A percentile compares a stretch with the other conserved stretches of the same genome.
These are phyloP conservation scores for Elsinoe fawcettii DNA, from an alignment of 2,329 filamentous ascomycete species.

Conservation along the genomic window DNA sequence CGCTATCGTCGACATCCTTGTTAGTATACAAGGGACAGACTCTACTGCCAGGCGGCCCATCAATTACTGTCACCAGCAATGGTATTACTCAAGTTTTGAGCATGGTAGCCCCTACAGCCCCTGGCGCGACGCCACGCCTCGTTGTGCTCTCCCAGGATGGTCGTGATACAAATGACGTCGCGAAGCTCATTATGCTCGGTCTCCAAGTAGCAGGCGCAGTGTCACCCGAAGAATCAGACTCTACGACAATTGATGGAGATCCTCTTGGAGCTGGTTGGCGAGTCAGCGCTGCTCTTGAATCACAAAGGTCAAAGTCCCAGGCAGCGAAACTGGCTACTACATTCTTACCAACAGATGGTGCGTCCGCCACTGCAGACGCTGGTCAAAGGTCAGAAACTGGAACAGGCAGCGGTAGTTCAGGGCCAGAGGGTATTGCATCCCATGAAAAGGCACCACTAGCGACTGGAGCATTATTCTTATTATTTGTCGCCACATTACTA, in stretches of 20 bases:
- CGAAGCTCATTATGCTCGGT: constrained; percentile 2
- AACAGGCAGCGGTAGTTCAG: background rate
- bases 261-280: constrained; percentile 2
- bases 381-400: background rate
- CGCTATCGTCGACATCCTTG: background rate
- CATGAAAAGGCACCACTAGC: constrained; percentile 7
- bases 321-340: background rate
- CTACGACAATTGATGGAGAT: background rate
- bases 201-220: background rate
- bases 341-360: background rate
- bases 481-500: background rate
- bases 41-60: background rate
- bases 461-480: background rate
- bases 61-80: background rate
- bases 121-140: background rate
- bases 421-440: constrained; percentile 3
- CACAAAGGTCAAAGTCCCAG: background rate
- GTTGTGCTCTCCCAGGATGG: background rate
- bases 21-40: constrained; percentile 2
- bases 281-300: background rate
- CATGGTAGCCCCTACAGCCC: background rate
- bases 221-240: background rate
- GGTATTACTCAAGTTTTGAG: constrained; percentile 5
- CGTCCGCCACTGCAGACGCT: background rate
- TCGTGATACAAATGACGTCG: background rate